Conservation (phyloP, 208 protist species). For the Angomonas ambiguus region DNA sequence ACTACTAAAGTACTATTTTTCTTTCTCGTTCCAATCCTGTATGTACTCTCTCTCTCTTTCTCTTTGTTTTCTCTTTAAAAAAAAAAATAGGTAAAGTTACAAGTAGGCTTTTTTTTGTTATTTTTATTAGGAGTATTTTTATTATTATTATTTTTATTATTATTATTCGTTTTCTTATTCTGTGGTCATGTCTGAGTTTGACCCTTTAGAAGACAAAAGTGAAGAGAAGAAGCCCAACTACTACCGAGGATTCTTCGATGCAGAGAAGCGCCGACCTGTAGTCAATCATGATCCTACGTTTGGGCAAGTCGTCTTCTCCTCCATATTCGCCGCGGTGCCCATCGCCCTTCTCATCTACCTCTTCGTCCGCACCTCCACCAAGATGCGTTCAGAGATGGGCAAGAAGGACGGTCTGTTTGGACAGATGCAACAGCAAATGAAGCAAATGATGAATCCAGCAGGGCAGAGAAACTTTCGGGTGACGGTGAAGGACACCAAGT, state of each 20-base stretch:
- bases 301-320: slow-evolving; percentile 47
- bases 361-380: slow-evolving; percentile 27
- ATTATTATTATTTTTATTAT: slow-evolving; percentile 3
- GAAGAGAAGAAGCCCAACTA: slow-evolving; percentile 31
- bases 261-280: slow-evolving; percentile 67
- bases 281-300: slow-evolving; percentile 64
- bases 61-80: slow-evolving; percentile 1
- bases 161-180: not conserved
- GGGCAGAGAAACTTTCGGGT: slow-evolving; percentile 69
- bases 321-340: slow-evolving; percentile 49
- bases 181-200: slow-evolving; percentile 8
- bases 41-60: not conserved
- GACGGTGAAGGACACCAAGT: slow-evolving; percentile 69
- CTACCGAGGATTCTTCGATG: slow-evolving; percentile 80
- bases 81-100: slow-evolving; percentile 10
- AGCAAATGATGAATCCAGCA: slow-evolving; percentile 70
- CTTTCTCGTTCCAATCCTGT: not conserved
- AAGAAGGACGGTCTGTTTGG: slow-evolving; percentile 31
- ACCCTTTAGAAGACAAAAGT: slow-evolving; percentile 14
- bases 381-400: not conserved
- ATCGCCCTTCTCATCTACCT: slow-evolving; percentile 61
- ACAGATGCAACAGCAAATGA: slow-evolving; percentile 52
- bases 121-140: not conserved
- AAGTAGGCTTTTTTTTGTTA: not conserved
- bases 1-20: no score